Percentiles rank a stretch among this genome's conserved stretches.
phyloP scores from a whole-genome alignment of 805 yeast species.

The Pichia cabralensis region DNA sequence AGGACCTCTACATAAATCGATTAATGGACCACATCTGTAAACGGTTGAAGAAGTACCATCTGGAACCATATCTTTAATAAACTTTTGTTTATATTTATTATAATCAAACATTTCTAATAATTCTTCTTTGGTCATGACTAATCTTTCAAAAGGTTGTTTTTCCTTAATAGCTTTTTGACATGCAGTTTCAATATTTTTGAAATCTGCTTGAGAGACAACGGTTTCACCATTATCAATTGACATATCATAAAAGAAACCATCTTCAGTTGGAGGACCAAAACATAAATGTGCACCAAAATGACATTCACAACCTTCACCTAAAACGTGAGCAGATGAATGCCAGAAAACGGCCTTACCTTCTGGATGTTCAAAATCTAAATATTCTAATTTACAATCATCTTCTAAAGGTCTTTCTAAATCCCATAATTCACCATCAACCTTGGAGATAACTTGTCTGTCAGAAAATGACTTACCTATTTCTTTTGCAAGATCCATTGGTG shows the following conservation, averaged over 20 bases:
- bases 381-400: conserved; percentile 55
- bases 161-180: conserved; percentile 88
- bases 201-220: conserved; percentile 74
- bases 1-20: conserved; percentile 96
- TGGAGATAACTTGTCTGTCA: conserved; percentile 85
- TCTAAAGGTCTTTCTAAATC: conserved; percentile 93
- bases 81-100: conserved; percentile 89
- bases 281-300: conserved; percentile 90
- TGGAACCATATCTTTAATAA: conserved; percentile 81
- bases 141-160: conserved; percentile 89
- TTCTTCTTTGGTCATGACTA: conserved; percentile 86
- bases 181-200: conserved; percentile 71
- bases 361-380: conserved; percentile 84
- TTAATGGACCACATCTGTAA: conserved; percentile 94
- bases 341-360: conserved; percentile 95
- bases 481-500: conserved; percentile 79
- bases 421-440: conserved; percentile 87
- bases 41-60: conserved; percentile 96
- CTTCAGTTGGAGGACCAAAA: conserved; percentile 95
- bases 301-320: conserved; percentile 97
- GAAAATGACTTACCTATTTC: conserved; percentile 78
- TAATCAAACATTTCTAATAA: conserved; percentile 87
- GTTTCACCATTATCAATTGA: conserved; percentile 67
- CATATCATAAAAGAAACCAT: conserved; percentile 97
- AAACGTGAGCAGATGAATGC: conserved; percentile 97